Evolutionary conservation across 139 green algal genomes (phyloP).

Genomic region (Micractinium sp.): DNA sequence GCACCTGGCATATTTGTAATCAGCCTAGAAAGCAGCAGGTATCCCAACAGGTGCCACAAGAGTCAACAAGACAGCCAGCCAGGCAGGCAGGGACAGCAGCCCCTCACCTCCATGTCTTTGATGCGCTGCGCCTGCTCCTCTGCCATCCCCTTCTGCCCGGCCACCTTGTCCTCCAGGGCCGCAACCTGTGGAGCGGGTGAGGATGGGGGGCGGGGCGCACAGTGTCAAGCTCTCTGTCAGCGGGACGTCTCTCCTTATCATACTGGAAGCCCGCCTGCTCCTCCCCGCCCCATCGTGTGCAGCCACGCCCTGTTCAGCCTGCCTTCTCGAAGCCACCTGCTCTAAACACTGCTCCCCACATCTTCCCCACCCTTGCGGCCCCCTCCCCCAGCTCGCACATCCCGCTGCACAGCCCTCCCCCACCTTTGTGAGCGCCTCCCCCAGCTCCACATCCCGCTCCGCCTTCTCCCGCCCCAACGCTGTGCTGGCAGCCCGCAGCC

Average conservation of each 20-base stretch:
- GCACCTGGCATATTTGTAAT: neutral
- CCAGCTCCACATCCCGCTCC: constrained; percentile 62
- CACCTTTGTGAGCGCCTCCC: constrained; percentile 54
- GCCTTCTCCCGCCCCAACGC: constrained; percentile 55
- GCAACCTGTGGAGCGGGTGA: constrained; percentile 41
- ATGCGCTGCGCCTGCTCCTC: constrained; percentile 68
- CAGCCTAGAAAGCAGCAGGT: neutral
- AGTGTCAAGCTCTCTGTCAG: neutral
- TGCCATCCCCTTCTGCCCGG: constrained; percentile 59
- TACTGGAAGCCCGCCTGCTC: too few species aligned
- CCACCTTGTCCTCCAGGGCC: constrained; percentile 81
- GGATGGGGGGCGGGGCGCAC: neutral
- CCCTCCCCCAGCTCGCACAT: neutral
- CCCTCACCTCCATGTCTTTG: constrained; percentile 65
- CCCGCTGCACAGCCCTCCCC: neutral
- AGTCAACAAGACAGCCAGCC: neutral
- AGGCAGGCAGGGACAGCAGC: neutral
- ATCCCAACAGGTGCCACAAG: neutral
- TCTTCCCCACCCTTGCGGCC: neutral
- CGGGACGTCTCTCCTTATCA: too few species aligned
- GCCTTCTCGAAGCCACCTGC: too few species aligned
- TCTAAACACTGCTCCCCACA: too few species aligned
- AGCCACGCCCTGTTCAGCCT: too few species aligned
- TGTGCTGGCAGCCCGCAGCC: constrained; percentile 47
- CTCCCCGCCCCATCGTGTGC: too few species aligned